Evolutionary conservation across 352 stramenopile species (phyloP).

Genomic region (Poterioochromonas sp.): DNA sequence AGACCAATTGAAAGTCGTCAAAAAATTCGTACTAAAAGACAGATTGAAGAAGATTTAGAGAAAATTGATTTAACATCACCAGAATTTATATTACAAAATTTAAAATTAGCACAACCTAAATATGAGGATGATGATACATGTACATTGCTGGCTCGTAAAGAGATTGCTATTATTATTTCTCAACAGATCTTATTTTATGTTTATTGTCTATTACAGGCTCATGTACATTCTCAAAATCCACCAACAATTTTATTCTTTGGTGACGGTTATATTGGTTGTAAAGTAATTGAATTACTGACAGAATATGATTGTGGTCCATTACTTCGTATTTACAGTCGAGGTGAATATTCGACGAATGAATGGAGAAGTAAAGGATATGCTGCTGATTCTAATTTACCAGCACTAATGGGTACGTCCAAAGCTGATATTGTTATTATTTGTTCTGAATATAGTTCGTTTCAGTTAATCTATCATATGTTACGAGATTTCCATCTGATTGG

Average conservation of each 20-base stretch:
- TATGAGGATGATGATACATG: background rate
- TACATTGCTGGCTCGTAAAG: background rate
- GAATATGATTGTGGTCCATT: background rate
- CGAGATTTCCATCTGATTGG: background rate
- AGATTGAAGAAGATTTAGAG: background rate
- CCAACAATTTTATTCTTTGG: slow-evolving; percentile 9
- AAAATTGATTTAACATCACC: slow-evolving; percentile 9
- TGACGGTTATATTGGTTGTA: background rate
- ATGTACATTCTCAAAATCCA: background rate
- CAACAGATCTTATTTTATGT: slow-evolving; percentile 4
- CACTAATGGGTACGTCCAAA: background rate
- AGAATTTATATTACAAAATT: slow-evolving; percentile 14
- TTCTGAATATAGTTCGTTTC: background rate
- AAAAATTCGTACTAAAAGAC: background rate
- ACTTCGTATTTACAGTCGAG: background rate
- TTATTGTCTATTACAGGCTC: slow-evolving; percentile 1
- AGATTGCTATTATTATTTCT: background rate
- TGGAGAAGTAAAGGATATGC: background rate
- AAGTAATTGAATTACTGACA: background rate
- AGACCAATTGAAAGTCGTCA: background rate
- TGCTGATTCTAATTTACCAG: background rate
- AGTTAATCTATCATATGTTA: background rate
- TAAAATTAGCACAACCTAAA: background rate
- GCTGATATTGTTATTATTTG: background rate
- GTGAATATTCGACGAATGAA: background rate